A percentile compares a stretch with the other conserved stretches of the same genome.
Evolutionary conservation across 495 filamentous ascomycete genomes (phyloP).

Genomic region (Aspergillus bridgeri): DNA sequence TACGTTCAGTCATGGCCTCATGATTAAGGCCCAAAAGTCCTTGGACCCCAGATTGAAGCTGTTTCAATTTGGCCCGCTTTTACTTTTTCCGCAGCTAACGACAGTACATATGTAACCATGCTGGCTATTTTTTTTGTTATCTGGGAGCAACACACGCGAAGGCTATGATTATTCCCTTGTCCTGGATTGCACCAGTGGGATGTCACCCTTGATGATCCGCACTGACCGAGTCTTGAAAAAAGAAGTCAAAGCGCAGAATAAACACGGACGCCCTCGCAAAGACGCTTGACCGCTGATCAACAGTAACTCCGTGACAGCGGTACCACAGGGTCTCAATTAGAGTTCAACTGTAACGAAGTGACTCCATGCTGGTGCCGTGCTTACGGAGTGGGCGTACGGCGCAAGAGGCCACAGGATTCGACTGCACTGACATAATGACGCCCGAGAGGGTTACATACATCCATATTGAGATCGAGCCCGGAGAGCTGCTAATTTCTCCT

Average conservation of each 20-base stretch:
- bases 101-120: background rate
- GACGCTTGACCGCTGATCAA: constrained; percentile 10
- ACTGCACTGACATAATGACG: background rate
- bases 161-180: background rate
- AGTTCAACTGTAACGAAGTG: constrained; percentile 4
- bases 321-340: background rate
- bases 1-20: background rate
- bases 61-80: background rate
- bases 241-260: background rate
- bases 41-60: background rate
- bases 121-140: too few relatives aligned
- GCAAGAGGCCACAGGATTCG: background rate
- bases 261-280: background rate
- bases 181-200: constrained; percentile 17
- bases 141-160: background rate
- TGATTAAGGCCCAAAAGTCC: background rate
- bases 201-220: constrained; percentile 3
- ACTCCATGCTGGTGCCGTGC: background rate
- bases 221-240: background rate
- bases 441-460: background rate
- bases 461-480: background rate
- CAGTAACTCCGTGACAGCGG: background rate
- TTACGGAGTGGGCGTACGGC: background rate
- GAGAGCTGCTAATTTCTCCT: background rate
- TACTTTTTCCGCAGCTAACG: background rate